A percentile compares a stretch with the other conserved stretches of the same genome.
phyloP scores from a whole-genome alignment of 129 eudicot genomes.

The Silybum marianum region DNA sequence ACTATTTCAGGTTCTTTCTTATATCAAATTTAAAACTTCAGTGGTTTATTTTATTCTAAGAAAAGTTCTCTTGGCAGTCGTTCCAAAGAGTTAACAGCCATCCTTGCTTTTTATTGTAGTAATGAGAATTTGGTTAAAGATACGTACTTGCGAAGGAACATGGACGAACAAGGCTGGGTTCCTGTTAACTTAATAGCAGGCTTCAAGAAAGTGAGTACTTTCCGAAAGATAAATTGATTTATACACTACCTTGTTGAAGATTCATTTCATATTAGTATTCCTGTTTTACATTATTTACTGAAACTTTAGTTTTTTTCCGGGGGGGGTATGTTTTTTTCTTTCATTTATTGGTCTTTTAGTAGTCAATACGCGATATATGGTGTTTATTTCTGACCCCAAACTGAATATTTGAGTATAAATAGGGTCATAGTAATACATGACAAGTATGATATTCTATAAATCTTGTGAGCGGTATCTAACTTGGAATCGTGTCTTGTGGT shows the following conservation, averaged over 20 bases:
- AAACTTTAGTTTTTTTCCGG: background rate
- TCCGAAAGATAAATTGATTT: background rate
- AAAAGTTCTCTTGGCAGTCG: background rate
- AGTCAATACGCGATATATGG: background rate
- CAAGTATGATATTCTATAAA: slow-evolving; percentile 4
- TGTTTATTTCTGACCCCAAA: background rate
- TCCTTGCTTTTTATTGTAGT: slow-evolving; percentile 45
- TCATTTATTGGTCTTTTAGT: background rate
- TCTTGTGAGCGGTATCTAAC: background rate
- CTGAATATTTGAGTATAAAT: background rate
- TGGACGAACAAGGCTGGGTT: slow-evolving; percentile 94
- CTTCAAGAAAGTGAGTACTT: slow-evolving; percentile 67
- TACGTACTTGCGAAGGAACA: slow-evolving; percentile 64
- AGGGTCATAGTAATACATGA: slow-evolving; percentile 4
- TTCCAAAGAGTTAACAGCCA: slow-evolving; percentile 17
- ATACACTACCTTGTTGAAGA: background rate
- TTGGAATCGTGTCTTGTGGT: background rate
- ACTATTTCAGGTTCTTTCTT: slow-evolving; percentile 72
- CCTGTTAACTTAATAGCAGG: slow-evolving; percentile 68
- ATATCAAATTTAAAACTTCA: background rate
- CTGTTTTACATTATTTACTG: slow-evolving; percentile 13
- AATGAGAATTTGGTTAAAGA: slow-evolving; percentile 81
- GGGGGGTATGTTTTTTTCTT: no score
- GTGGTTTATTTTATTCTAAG: slow-evolving; percentile 5
- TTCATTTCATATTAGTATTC: background rate